Evolutionary conservation across 2,329 filamentous ascomycete genomes (phyloP).

Genomic region (Emericellopsis cladophorae): DNA sequence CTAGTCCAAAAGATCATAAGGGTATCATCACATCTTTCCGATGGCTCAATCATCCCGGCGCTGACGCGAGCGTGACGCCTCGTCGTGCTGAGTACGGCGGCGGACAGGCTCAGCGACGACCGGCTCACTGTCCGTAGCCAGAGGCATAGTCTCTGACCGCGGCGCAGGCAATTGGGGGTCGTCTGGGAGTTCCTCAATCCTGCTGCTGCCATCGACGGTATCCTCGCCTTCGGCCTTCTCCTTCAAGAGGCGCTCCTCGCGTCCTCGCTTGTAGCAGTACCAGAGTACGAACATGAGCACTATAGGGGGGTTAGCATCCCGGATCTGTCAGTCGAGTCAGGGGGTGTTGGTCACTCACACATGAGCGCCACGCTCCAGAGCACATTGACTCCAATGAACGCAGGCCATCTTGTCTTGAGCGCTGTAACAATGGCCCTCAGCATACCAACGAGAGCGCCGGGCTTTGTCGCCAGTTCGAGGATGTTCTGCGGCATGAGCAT

Average conservation of each 20-base stretch:
- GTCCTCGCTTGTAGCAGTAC: constrained; percentile 95
- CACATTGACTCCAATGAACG: constrained; percentile 82
- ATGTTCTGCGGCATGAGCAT: constrained; percentile 60
- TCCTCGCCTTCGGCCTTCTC: constrained; percentile 26
- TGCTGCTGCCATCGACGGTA: constrained; percentile 21
- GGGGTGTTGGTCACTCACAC: constrained; percentile 37
- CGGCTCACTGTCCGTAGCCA: not conserved
- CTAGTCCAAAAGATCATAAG: too few relatives aligned
- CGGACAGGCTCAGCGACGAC: too few relatives aligned
- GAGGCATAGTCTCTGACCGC: not conserved
- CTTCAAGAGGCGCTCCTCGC: constrained; percentile 65
- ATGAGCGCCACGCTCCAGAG: constrained; percentile 83
- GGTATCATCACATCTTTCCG: too few relatives aligned
- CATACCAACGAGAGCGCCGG: constrained; percentile 75
- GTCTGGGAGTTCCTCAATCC: constrained; percentile 37
- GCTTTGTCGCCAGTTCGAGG: constrained; percentile 70
- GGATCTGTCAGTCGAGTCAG: not conserved
- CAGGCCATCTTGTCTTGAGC: constrained; percentile 76
- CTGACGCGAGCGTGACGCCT: too few relatives aligned
- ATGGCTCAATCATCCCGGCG: too few relatives aligned
- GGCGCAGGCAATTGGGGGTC: constrained; percentile 28
- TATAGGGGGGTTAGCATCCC: constrained; percentile 14
- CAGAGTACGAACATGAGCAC: constrained; percentile 89
- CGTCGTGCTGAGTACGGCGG: too few relatives aligned
- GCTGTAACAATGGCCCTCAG: constrained; percentile 85